Evolutionary conservation across 192 early-diverging fungal species (phyloP), one percentile per base, ranked within the genome.

Genomic region (Dissophora ornata): DNA sequence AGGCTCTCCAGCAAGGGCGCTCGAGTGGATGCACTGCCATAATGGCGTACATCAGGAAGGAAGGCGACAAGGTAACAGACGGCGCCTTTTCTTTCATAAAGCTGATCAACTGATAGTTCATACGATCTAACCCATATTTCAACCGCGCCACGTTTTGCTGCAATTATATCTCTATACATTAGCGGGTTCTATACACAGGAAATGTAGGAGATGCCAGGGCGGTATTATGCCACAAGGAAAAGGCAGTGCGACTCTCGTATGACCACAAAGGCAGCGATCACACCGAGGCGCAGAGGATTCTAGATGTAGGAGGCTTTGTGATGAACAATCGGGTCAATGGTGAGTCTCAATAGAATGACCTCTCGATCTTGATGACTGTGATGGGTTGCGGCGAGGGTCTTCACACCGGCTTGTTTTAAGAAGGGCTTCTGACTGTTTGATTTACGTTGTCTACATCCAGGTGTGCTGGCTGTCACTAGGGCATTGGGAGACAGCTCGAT

Each of bases 271-370:
- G 97, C 25, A 93, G 93, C 22, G 97, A 99, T 77, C 77, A 84
- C 24, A 83, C 85, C 38, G 97, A 99, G 79, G 90, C 90, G n/a
- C 90, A 92, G 55, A 86, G 97, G 57, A 95, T 99, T 40, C 82
- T 92, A 22, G 97, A 97, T 52, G 85, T 92, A 11, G 97, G 97
- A 30, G 97, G 97, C 15, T 98, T 97, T 79, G 89, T 99, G 21
- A 93, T 99, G 86, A 99, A 99, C 78, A 94, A 96, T 61, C 90
- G 97, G 10, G 97, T 99, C 24, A 99, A 98, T 80, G 96, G 94
- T 94, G 62, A 28, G 54, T 38, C 10, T n/a, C 18, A 9, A 12
- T 12, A 38, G 36, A 2, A 21, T 50, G 2, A 11, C n/a, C n/a
- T 9, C 49, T 9, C 25, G 4, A 11, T 26, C 49, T 25, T 5